Percentiles rank a stretch among this genome's conserved stretches.
Conservation (phyloP, 2,329 filamentous ascomycete species). For the Fusarium siculi region DNA sequence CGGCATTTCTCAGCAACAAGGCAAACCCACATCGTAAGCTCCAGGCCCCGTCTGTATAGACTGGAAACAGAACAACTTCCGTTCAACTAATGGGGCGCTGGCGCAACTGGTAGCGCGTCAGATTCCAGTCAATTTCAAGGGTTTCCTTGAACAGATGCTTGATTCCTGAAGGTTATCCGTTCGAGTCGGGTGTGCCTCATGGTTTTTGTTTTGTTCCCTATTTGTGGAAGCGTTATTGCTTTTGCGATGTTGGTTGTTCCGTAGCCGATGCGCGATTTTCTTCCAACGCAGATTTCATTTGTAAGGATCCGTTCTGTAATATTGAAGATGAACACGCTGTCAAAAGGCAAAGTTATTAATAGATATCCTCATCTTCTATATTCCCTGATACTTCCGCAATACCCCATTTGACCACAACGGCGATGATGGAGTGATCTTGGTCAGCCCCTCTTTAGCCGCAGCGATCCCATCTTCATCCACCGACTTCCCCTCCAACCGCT, state of each 20-base stretch:
- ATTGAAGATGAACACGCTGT: too few relatives aligned
- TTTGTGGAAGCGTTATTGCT: accelerated
- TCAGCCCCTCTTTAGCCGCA: not conserved
- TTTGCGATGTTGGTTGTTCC: not conserved
- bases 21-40: not conserved
- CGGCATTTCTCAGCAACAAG: not conserved
- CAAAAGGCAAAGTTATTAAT: too few relatives aligned
- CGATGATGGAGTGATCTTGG: not conserved
- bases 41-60: not conserved
- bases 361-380: not conserved
- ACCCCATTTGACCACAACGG: not conserved
- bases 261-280: not conserved
- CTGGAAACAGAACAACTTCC: accelerated
- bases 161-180: conserved; percentile 28
- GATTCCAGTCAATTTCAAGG: conserved; percentile 2
- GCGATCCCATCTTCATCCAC: not conserved
- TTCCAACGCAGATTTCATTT: too few relatives aligned
- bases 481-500: not conserved
- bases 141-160: not conserved
- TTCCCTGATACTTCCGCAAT: not conserved
- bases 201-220: not conserved
- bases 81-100: conserved; percentile 3
- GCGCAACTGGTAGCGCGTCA: conserved; percentile 28
- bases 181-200: conserved; percentile 22
- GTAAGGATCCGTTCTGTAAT: too few relatives aligned